A percentile compares a stretch with the other conserved stretches of the same genome.
Evolutionary conservation across 139 green algal genomes (phyloP).

Genomic region (Chlamydomonas sp.): DNA sequence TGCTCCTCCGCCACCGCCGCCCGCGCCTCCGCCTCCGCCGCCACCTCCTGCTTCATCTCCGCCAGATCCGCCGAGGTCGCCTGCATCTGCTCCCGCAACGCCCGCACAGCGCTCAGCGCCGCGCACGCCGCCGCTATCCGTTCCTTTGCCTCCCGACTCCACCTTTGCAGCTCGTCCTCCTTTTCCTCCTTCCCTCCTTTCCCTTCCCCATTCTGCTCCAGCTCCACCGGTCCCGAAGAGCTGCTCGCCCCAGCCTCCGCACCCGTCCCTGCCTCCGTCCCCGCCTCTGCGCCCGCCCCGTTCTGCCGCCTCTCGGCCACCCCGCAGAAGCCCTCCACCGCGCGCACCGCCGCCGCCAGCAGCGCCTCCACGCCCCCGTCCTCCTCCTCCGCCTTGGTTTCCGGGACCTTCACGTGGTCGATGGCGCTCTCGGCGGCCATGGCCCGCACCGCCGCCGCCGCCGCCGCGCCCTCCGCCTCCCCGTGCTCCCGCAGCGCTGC

Average conservation of each 20-base stretch:
- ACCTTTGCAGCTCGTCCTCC: neutral
- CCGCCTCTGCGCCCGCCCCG: neutral
- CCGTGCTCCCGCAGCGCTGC: neutral
- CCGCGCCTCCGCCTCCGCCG: neutral
- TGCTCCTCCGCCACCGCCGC: neutral
- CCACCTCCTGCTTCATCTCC: neutral
- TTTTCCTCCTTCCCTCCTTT: neutral
- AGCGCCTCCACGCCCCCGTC: neutral
- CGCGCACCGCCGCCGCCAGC: neutral
- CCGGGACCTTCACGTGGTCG: neutral
- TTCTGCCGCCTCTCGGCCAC: neutral
- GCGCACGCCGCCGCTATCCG: constrained; percentile 19
- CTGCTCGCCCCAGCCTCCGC: too few species aligned
- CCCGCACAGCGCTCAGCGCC: neutral
- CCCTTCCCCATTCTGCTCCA: too few species aligned
- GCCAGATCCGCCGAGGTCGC: neutral
- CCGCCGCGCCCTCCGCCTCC: neutral
- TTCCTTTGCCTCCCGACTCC: neutral
- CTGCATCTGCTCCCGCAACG: neutral
- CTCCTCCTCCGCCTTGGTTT: neutral
- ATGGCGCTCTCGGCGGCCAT: neutral
- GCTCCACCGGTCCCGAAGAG: too few species aligned
- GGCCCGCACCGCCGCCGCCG: neutral
- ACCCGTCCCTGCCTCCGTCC: neutral
- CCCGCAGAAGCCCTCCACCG: neutral